Conservation (phyloP, 257 asterid species). For the Solanum medicagineum region DNA sequence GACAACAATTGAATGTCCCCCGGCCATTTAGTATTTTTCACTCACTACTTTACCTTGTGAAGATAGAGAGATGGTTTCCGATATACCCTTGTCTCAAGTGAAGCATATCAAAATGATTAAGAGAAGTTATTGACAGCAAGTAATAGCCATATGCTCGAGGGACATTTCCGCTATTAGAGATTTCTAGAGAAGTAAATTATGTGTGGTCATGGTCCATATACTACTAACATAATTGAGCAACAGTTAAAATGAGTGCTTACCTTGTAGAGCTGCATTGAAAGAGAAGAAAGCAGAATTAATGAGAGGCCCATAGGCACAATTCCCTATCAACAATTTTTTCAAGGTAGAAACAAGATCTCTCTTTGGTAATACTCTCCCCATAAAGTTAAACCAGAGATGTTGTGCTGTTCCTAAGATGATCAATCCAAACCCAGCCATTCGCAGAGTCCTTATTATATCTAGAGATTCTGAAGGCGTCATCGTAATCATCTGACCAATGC, state of each 20-base stretch:
- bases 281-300: slow-evolving; percentile 54
- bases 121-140: no score
- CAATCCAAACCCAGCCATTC: slow-evolving; percentile 77
- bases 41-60: no score
- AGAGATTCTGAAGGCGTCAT: slow-evolving; percentile 39
- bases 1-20: not conserved
- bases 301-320: slow-evolving; percentile 47
- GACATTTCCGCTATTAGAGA: not conserved
- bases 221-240: not conserved
- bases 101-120: no score
- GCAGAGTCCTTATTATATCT: slow-evolving; percentile 46
- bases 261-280: slow-evolving; percentile 79
- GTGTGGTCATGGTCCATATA: not conserved
- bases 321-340: slow-evolving; percentile 73
- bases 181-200: not conserved
- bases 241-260: slow-evolving; percentile 9
- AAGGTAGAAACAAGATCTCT: slow-evolving; percentile 52
- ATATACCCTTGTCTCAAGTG: no score
- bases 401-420: slow-evolving; percentile 63
- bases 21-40: not conserved
- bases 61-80: no score
- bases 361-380: slow-evolving; percentile 46
- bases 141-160: not conserved
- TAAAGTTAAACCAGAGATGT: slow-evolving; percentile 73
- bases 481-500: slow-evolving; percentile 40